Percentiles rank a stretch among this genome's conserved stretches.
These are phyloP conservation scores for Mollisia scopiformis DNA, from an alignment of 2,329 filamentous ascomycete genomes.

Conservation along the genomic window DNA sequence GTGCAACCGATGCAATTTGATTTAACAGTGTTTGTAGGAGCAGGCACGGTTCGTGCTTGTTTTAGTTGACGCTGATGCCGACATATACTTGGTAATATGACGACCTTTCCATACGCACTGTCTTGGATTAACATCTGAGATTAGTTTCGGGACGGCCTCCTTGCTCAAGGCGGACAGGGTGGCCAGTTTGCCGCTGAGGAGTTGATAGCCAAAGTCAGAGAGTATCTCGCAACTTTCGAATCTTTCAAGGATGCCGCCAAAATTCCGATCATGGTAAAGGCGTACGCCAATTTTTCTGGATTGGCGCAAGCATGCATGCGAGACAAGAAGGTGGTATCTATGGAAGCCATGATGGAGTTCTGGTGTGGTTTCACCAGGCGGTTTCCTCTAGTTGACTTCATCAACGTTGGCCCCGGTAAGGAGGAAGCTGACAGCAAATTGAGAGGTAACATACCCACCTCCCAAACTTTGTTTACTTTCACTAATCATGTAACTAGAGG, in stretches of 20 bases:
- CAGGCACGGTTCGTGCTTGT: conserved; percentile 16
- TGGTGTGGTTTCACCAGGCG: conserved; percentile 59
- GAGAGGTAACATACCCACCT: conserved; percentile 45
- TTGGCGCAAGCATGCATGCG: conserved; percentile 50
- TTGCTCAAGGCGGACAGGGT: conserved; percentile 8
- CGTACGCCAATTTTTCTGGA: conserved; percentile 55
- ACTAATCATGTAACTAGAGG: conserved; percentile 12
- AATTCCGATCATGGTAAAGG: conserved; percentile 49
- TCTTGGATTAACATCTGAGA: neutral
- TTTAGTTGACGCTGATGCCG: conserved; percentile 22
- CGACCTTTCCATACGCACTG: neutral
- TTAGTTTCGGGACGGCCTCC: conserved; percentile 14
- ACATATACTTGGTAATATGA: conserved; percentile 12
- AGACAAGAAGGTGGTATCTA: conserved; percentile 47
- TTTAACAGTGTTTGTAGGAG: neutral
- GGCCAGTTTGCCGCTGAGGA: conserved; percentile 13
- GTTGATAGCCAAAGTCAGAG: conserved; percentile 14
- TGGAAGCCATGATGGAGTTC: conserved; percentile 55
- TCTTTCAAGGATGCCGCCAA: conserved; percentile 4
- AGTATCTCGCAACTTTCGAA: conserved; percentile 9
- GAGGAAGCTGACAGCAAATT: conserved; percentile 61
- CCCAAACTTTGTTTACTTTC: neutral
- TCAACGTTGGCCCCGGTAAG: conserved; percentile 60
- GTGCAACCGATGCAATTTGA: neutral
- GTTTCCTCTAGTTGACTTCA: conserved; percentile 60